These are phyloP conservation scores for Diaporthe citriasiana DNA, from an alignment of 2,329 filamentous ascomycete species.

Conservation along the genomic window DNA sequence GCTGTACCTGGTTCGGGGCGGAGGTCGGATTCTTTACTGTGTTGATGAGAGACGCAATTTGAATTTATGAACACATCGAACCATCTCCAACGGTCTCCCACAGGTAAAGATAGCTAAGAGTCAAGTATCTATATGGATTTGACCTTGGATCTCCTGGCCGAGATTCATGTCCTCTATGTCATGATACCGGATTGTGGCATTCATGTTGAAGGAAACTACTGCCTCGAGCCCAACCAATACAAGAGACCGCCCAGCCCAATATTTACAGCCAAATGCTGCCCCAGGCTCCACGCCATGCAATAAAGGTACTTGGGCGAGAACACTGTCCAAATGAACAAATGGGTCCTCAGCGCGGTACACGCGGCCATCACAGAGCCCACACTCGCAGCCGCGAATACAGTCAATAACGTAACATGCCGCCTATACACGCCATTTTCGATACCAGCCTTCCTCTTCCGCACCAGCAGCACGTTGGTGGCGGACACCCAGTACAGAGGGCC, in stretches of 20 bases:
- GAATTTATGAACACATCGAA: constrained; percentile 34
- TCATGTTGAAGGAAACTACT: constrained; percentile 42
- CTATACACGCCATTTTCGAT: constrained; percentile 51
- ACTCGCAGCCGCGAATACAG: constrained; percentile 76
- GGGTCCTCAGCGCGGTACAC: constrained; percentile 85
- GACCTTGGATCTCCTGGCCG: neutral
- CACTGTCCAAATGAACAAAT: constrained; percentile 98
- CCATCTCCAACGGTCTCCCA: neutral
- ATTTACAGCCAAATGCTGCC: constrained; percentile 84
- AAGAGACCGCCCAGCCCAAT: constrained; percentile 72
- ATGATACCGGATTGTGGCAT: neutral
- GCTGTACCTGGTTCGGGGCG: constrained; percentile 14
- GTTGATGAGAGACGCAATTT: constrained; percentile 33
- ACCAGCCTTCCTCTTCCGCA: constrained; percentile 54
- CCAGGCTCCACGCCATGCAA: constrained; percentile 87
- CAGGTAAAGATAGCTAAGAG: too few species aligned
- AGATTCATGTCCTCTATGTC: neutral
- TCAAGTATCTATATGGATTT: neutral
- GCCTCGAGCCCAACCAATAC: constrained; percentile 63
- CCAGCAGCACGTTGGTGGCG: constrained; percentile 72
- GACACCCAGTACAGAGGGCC: constrained; percentile 90
- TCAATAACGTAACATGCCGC: constrained; percentile 74
- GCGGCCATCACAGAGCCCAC: constrained; percentile 86
- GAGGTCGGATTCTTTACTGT: neutral
- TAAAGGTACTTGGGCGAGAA: constrained; percentile 98